These are phyloP conservation scores for Nitzschia sp. DNA, from an alignment of 108 stramenopile species.

Conservation along the genomic window DNA sequence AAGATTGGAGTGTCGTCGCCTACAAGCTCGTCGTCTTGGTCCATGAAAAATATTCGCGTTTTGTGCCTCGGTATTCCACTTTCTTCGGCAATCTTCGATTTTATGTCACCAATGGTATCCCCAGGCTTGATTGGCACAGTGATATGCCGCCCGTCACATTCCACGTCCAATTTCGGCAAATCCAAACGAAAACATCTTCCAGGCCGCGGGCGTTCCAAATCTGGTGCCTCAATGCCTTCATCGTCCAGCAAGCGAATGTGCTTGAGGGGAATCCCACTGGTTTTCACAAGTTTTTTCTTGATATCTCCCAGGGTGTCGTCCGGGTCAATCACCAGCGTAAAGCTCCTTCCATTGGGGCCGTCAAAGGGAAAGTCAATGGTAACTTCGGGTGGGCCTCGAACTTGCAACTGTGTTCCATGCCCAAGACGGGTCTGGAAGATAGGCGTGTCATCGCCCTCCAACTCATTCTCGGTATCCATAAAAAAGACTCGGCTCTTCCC, in stretches of 20 bases:
- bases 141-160: constrained; percentile 1
- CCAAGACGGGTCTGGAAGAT: constrained; percentile 8
- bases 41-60: constrained; percentile 26
- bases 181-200: constrained; percentile 1
- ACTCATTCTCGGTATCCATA: constrained; percentile 20
- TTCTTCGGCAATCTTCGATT: constrained; percentile 29
- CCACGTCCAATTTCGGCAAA: background rate
- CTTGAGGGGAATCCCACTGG: constrained; percentile 11
- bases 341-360: background rate
- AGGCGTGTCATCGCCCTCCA: constrained; percentile 8
- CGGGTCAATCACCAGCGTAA: background rate
- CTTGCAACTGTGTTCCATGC: constrained; percentile 4
- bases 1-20: constrained; percentile 17
- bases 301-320: constrained; percentile 24
- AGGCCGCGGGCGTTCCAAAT: background rate
- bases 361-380: background rate
- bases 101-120: constrained; percentile 27
- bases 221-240: background rate
- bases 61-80: constrained; percentile 21
- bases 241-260: constrained; percentile 21
- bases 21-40: constrained; percentile 9
- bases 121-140: constrained; percentile 8
- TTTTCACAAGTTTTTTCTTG: constrained; percentile 8
- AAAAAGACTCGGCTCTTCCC: constrained; percentile 27
- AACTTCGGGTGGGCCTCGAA: background rate